Evolutionary conservation across 768 basidiomycete species (phyloP).

Genomic region (Rhizopogon salebrosus): DNA sequence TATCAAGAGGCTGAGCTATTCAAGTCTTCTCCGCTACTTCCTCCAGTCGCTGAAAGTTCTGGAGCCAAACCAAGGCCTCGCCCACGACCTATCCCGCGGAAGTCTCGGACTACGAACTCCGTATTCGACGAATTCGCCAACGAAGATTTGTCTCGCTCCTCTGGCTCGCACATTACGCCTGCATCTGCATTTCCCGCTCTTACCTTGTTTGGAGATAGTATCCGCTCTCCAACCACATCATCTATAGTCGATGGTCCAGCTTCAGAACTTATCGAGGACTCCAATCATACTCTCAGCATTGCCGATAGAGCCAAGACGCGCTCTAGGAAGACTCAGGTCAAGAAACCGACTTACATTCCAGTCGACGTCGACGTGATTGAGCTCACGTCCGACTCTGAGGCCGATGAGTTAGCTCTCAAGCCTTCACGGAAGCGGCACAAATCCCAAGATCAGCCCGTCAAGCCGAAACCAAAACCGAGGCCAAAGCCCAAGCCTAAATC

Average conservation of each 20-base stretch:
- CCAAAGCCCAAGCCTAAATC: conserved; percentile 21
- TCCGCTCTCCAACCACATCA: conserved; percentile 13
- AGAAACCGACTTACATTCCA: conserved; percentile 5
- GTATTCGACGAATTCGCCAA: neutral
- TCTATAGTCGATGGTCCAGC: neutral
- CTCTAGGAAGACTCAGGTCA: conserved; percentile 29
- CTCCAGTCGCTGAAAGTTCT: neutral
- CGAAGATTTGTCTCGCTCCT: conserved; percentile 2
- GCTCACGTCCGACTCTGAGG: conserved; percentile 34
- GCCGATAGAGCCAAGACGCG: conserved; percentile 60
- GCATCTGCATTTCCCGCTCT: conserved; percentile 10
- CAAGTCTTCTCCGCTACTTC: conserved; percentile 7
- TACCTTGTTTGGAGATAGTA: conserved; percentile 15
- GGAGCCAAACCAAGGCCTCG: conserved; percentile 17
- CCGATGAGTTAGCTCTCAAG: conserved; percentile 33
- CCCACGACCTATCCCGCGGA: conserved; percentile 22
- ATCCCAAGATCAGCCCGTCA: conserved; percentile 23
- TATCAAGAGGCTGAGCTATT: conserved; percentile 1
- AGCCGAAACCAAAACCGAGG: conserved; percentile 17
- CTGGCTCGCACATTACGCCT: conserved; percentile 17
- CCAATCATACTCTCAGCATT: conserved; percentile 31
- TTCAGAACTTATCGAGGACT: conserved; percentile 11
- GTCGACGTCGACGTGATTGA: conserved; percentile 36
- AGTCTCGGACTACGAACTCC: neutral
- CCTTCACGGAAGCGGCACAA: conserved; percentile 24